Conservation (phyloP, 441 rosid genomes). For the Capsella rubella region DNA sequence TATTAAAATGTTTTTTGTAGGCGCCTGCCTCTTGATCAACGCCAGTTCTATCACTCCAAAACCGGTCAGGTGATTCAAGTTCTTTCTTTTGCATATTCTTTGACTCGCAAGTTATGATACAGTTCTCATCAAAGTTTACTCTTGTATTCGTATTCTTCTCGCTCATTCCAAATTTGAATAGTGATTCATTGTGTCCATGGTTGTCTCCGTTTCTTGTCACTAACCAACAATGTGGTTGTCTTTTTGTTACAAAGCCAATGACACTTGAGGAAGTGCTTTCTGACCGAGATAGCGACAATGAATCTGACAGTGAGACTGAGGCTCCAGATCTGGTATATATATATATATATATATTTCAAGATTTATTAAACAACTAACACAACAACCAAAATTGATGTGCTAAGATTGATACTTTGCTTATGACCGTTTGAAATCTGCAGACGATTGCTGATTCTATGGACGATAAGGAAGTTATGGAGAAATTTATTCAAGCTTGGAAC, state of each 20-base stretch:
- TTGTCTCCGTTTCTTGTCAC: slow-evolving; percentile 24
- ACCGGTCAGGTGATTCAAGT: slow-evolving; percentile 71
- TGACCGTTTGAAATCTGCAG: too few species aligned
- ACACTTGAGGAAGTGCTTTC: slow-evolving; percentile 76
- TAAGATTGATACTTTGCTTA: too few species aligned
- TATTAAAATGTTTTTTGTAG: slow-evolving; percentile 45
- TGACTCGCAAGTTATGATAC: not conserved
- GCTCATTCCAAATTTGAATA: not conserved
- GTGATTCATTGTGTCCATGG: not conserved
- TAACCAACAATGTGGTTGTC: slow-evolving; percentile 29
- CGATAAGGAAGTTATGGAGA: slow-evolving; percentile 40
- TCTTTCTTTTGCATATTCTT: slow-evolving; percentile 13
- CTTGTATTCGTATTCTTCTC: slow-evolving; percentile 1
- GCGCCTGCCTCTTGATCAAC: slow-evolving; percentile 68
- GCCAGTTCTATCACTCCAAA: slow-evolving; percentile 95
- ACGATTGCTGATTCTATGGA: too few species aligned
- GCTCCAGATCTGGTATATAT: slow-evolving; percentile 22
- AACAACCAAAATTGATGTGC: not conserved
- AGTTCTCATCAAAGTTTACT: not conserved
- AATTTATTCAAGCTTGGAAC: slow-evolving; percentile 93
- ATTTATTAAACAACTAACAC: not conserved
- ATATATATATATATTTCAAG: slow-evolving; percentile 42
- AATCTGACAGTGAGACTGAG: slow-evolving; percentile 69
- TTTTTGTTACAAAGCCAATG: slow-evolving; percentile 64
- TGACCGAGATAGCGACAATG: slow-evolving; percentile 89